These are phyloP conservation scores for Agrostemma githago DNA, from an alignment of 148 eudicot species.

Conservation along the genomic window DNA sequence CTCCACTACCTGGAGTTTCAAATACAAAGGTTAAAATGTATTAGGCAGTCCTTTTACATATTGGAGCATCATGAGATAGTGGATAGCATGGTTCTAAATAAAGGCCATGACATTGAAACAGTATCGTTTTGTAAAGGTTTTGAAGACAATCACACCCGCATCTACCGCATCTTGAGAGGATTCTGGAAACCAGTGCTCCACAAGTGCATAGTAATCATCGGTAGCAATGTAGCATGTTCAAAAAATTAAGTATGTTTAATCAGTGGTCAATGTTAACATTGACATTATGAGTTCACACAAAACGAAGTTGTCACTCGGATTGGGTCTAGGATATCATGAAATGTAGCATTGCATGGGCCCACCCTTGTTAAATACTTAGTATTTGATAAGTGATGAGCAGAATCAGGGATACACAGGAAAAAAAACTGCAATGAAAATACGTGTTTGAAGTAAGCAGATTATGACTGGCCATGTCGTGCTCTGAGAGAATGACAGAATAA, in stretches of 20 bases:
- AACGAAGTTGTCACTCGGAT: not conserved
- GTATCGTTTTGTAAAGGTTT: not conserved
- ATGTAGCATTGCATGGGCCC: not conserved
- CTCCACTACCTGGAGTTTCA: slow-evolving; percentile 61
- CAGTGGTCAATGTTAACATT: not conserved
- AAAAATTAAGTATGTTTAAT: not conserved
- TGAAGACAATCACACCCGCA: not conserved
- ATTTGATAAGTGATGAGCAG: not conserved
- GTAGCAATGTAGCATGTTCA: no score
- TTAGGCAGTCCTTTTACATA: not conserved
- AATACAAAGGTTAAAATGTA: slow-evolving; percentile 8
- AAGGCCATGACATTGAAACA: not conserved
- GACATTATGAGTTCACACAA: not conserved
- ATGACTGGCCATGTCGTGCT: not conserved
- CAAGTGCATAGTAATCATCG: not conserved
- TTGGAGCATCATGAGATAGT: slow-evolving; percentile 4
- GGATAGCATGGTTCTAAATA: not conserved
- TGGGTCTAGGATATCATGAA: not conserved
- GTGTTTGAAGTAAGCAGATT: not conserved
- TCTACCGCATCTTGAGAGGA: not conserved
- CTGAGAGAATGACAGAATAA: not conserved
- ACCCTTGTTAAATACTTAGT: not conserved
- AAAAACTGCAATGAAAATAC: not conserved
- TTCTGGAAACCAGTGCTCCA: slow-evolving; percentile 4
- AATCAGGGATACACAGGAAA: not conserved